Conservation (phyloP, 176 grass and related monocot species). For the Aegilops speltoides region DNA sequence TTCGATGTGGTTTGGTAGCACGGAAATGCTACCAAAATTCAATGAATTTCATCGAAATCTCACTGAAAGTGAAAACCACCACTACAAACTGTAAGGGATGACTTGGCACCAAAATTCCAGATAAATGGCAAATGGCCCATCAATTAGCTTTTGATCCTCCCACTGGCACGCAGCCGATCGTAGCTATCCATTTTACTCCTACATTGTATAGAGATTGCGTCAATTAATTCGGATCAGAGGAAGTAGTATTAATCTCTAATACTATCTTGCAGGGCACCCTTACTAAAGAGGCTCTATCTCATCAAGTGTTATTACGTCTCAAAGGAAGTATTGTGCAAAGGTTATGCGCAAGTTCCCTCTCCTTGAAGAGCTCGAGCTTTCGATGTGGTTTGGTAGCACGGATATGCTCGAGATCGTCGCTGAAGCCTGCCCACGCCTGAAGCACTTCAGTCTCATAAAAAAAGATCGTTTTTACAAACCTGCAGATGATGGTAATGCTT, state of each 20-base stretch:
- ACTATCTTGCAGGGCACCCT: neutral
- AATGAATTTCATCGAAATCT: too few species aligned
- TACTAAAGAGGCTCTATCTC: neutral
- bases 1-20: neutral
- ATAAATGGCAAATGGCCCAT: too few species aligned
- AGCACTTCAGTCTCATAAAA: neutral
- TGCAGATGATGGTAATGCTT: neutral
- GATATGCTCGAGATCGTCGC: neutral
- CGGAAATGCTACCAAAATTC: neutral
- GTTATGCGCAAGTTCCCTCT: neutral
- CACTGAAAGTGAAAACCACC: too few species aligned
- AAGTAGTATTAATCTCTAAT: too few species aligned
- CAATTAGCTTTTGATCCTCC: too few species aligned
- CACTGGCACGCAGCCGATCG: too few species aligned
- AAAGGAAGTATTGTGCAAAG: neutral
- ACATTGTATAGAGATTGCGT: too few species aligned
- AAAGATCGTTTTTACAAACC: neutral
- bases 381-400: neutral
- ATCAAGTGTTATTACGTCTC: neutral
- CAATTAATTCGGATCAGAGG: too few species aligned
- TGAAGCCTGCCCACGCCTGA: neutral
- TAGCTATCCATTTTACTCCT: too few species aligned
- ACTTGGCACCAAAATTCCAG: too few species aligned
- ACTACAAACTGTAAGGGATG: too few species aligned
- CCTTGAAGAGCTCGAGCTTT: neutral